These are phyloP conservation scores for Starmerella etchellsii DNA, from an alignment of 805 yeast species.

Conservation along the genomic window DNA sequence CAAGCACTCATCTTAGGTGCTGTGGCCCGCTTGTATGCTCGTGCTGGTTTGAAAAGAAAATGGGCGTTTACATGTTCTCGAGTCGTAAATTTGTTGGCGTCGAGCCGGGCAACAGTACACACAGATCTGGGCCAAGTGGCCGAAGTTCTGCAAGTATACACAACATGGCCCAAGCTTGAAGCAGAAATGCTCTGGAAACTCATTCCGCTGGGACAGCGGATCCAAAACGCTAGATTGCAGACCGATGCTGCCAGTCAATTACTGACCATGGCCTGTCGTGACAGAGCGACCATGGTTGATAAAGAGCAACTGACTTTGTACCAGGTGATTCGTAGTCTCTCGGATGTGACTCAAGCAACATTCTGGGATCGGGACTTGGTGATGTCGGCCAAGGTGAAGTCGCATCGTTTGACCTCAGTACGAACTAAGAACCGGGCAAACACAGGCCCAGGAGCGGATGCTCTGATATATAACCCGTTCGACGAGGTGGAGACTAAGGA, in stretches of 20 bases:
- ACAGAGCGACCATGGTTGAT: conserved; percentile 1
- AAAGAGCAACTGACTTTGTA: conserved; percentile 18
- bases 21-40: conserved; percentile 50
- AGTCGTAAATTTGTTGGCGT: conserved; percentile 32
- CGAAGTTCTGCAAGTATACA: conserved; percentile 13
- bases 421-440: not conserved
- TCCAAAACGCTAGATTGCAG: conserved; percentile 13
- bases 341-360: conserved; percentile 23
- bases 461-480: conserved; percentile 41
- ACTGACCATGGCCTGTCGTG: conserved; percentile 10
- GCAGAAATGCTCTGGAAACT: conserved; percentile 16
- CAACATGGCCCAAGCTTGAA: conserved; percentile 16
- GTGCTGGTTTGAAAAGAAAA: conserved; percentile 51
- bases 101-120: conserved; percentile 11
- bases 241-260: conserved; percentile 15
- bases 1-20: conserved; percentile 55
- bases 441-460: conserved; percentile 4
- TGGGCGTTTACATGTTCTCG: conserved; percentile 55
- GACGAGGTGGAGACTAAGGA: conserved; percentile 20
- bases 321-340: conserved; percentile 14
- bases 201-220: conserved; percentile 19
- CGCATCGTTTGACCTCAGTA: conserved; percentile 11
- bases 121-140: conserved; percentile 17
- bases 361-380: conserved; percentile 70
- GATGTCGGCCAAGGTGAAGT: conserved; percentile 32